Conservation (phyloP, 805 yeast genomes). For the Yarrowia deformans region DNA sequence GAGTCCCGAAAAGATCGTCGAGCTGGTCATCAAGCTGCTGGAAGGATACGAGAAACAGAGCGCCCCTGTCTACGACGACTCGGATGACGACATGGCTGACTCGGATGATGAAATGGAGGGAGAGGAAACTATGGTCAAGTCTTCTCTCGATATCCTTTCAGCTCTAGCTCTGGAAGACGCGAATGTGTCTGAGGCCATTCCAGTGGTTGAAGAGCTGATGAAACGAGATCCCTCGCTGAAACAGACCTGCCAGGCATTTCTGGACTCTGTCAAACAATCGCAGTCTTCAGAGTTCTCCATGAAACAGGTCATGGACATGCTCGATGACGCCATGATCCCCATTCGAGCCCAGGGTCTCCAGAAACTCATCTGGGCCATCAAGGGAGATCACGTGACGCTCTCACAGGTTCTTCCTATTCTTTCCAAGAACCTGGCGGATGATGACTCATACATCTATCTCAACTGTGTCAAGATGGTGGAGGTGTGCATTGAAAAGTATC, state of each 20-base stretch:
- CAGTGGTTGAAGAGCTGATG: conserved; percentile 22
- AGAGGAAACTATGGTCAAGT: conserved; percentile 38
- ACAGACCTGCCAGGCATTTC: neutral
- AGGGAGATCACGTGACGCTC: conserved; percentile 58
- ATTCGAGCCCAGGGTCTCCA: conserved; percentile 84
- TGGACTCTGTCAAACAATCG: conserved; percentile 24
- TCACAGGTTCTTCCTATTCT: conserved; percentile 68
- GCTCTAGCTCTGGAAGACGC: conserved; percentile 31
- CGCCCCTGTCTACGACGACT: neutral
- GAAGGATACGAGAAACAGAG: conserved; percentile 2
- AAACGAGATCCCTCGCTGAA: neutral
- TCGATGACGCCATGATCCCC: conserved; percentile 83
- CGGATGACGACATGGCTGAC: conserved; percentile 41
- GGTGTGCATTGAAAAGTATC: conserved; percentile 59
- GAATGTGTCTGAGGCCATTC: conserved; percentile 19
- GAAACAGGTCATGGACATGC: conserved; percentile 66
- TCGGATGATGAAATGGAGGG: conserved; percentile 38
- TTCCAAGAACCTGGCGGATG: conserved; percentile 68
- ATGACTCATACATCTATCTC: conserved; percentile 86
- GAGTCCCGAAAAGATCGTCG: conserved; percentile 14
- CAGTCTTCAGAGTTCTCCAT: conserved; percentile 45
- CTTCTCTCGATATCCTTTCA: conserved; percentile 9
- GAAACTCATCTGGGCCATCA: conserved; percentile 43
- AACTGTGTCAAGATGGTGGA: conserved; percentile 84
- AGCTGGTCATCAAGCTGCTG: conserved; percentile 48